Evolutionary conservation across 2,329 filamentous ascomycete species (phyloP), one percentile per base, ranked within the genome.

Genomic region (Rugonectria rugulosa): DNA sequence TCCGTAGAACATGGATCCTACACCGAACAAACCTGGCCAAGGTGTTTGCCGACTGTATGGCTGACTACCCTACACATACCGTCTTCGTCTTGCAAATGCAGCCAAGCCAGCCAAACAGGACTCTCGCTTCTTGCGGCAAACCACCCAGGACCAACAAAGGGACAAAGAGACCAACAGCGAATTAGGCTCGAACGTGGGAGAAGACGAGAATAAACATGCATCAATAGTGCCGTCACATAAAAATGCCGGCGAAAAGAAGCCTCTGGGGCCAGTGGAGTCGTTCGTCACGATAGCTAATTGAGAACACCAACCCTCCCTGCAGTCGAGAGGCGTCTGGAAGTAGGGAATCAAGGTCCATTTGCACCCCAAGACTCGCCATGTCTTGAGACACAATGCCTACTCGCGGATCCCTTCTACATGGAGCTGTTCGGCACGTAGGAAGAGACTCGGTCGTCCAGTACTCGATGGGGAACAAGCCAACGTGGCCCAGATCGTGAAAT

Each of bases 341-440:
- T 31, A 31, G 24, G 15, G 38, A 45, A 27, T 17, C 15, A 46
- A 40, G 46, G 40, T 41, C 46, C 53, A 51, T 46, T 41, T 51
- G 46, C 42, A 46, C 41, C 53, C 53, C 46, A 37, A 56, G 21
- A 42, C 41, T 34, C 45, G 34, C 14, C 46, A 54, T 56, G 46
- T 50, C 36, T 56, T n/a, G n/a, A n/a, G 34, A 38, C 32, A 34
- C 45, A 53, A 27, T 7, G 49, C 40, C 36, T 53, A 29, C 43
- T 43, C 37, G 46, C 53, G 53, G 53, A 32, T 51, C 53, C 23
- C 45, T 15, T 34, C 41, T 50, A 40, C 32, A 45, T 29, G 26
- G 45, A 47, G 52, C 32, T 52, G 41, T 40, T 37, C 63, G 57
- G 60, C 53, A 65, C 61, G 60, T 53, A 65, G 54, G 15, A 40